Conservation (phyloP, 306 rosid genomes). For the Sphenostylis stenocarpa region DNA sequence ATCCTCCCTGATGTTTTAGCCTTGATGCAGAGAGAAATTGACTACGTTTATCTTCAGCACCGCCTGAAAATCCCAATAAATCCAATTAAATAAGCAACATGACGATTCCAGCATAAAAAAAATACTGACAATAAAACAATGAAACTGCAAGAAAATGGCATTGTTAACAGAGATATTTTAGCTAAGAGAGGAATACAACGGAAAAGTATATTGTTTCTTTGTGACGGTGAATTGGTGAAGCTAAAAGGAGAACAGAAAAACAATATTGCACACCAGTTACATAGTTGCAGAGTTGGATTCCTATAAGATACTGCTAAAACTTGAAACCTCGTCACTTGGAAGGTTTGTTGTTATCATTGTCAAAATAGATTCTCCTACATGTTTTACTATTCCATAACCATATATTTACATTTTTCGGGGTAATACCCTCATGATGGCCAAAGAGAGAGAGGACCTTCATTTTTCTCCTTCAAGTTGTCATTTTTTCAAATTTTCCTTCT, state of each 20-base stretch:
- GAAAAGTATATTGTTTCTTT: not conserved
- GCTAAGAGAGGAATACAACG: not conserved
- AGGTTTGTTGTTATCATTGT: not conserved
- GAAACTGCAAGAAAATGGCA: not conserved
- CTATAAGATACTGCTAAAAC: not conserved
- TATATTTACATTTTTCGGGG: not conserved
- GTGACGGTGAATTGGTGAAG: not conserved
- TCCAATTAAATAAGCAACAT: not conserved
- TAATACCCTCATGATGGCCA: not conserved
- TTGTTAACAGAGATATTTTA: not conserved
- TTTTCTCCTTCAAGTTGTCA: not conserved
- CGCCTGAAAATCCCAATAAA: constrained; percentile 28
- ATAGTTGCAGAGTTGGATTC: not conserved
- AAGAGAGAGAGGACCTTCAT: not conserved
- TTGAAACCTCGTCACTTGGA: not conserved
- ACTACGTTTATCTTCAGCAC: constrained; percentile 17
- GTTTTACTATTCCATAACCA: not conserved
- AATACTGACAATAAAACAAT: not conserved
- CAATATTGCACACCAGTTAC: not conserved
- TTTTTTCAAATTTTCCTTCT: not conserved
- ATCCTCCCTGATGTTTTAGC: constrained; percentile 34
- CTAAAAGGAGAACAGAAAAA: not conserved
- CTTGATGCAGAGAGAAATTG: not conserved
- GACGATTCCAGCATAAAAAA: not conserved
- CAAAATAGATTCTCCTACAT: not conserved